These are phyloP conservation scores for Hylodesmum podocarpum DNA, from an alignment of 306 rosid species.

Conservation along the genomic window DNA sequence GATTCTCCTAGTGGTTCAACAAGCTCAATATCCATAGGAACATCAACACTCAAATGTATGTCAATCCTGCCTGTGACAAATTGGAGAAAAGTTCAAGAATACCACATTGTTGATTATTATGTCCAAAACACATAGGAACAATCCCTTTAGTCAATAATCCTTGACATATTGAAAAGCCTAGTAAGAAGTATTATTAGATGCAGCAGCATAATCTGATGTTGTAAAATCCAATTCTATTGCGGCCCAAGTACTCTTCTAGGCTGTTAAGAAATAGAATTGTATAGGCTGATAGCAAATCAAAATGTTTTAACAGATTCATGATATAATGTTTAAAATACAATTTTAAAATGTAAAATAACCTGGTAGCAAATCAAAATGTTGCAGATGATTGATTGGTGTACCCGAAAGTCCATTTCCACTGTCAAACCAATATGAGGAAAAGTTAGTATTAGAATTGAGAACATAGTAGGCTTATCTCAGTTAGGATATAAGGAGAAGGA, in stretches of 20 bases:
- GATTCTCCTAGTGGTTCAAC: constrained; percentile 78
- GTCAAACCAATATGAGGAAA: constrained; percentile 37
- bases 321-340: constrained; percentile 25
- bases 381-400: constrained; percentile 61
- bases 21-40: constrained; percentile 69
- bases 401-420: constrained; percentile 56
- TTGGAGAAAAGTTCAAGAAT: neutral
- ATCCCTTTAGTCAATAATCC: neutral
- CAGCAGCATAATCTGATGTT: neutral
- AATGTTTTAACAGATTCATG: constrained; percentile 2
- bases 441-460: neutral
- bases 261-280: neutral
- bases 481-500: no score
- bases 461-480: neutral
- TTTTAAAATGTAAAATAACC: constrained; percentile 50
- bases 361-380: constrained; percentile 72
- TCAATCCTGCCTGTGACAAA: constrained; percentile 58
- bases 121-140: neutral
- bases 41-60: constrained; percentile 55
- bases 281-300: neutral
- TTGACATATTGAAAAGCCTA: neutral
- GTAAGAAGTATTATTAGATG: neutral
- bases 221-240: neutral
- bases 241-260: neutral
- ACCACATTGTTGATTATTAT: neutral